Evolutionary conservation across 2,329 filamentous ascomycete species (phyloP), one percentile per base, ranked within the genome.

Genomic region (Fulvia fulva): DNA sequence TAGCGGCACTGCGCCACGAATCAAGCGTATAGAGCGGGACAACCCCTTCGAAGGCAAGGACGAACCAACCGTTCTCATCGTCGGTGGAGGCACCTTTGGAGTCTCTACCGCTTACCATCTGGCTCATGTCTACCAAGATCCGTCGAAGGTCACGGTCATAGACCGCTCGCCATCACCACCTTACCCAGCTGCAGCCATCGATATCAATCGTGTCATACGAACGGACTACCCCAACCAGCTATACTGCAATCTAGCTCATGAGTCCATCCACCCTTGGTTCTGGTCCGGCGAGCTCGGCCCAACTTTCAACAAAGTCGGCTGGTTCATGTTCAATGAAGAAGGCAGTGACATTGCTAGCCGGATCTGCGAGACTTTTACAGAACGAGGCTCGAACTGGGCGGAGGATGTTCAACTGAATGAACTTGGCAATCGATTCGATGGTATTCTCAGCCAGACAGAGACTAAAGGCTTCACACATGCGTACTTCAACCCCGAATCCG

Each of bases 261-360:
- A 76, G 61, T 72, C 74, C 0, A 71, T 76, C 2, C 68, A 76
- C 43, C 70, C 72, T 16, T 77, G 74, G 75, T 65, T 66, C 55
- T 68, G 63, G 56, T 65, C 60, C 51, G 56, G 65, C 12, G 65
- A 71, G 49, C 62, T 73, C 0, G 61, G 68, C 28, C 58, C 57
- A 2, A 81, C 78, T 53, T 87, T 85, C 66, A 81, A 87, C 67
- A 78, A 83, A 67, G 83, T 80, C 0, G 85, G 85, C 0, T 82
- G 86, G 73, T 82, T 77, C 72, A 80, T 83, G 68, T 80, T 78
- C 62, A 76, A 81, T 51, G 77, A 74, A 37, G 73, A 69, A 2
- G 63, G 63, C 22, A 63, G 61, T 47, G 57, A 56, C 14, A 56
- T 65, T 25, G 74, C 76, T 57, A 74, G 78, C 44, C 76, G 82